Evolutionary conservation across 768 basidiomycete genomes (phyloP), one percentile per base, ranked within the genome.

Genomic region (Podaxis sp.): DNA sequence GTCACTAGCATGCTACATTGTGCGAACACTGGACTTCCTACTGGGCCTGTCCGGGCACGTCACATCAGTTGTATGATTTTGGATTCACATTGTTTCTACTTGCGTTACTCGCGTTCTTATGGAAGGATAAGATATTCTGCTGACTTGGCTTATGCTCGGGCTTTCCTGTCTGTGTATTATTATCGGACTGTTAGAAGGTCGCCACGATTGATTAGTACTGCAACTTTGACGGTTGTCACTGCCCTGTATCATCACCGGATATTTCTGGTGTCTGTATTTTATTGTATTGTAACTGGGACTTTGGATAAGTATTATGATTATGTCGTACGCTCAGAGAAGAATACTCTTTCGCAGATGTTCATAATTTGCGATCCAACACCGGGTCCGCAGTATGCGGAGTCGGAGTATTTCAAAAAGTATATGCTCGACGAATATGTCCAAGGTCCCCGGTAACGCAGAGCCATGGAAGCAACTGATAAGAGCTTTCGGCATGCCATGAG

Each of bases 1-100:
- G 30, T 13, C 8, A 13, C 55, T 48, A 78, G 77, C 76, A 76
- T 60, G 75, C 76, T 2, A 65, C 70, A 19, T 59, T 74, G n/a
- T 78, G 76, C 60, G 75, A 77, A 61, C 70, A 68, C 30, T 77
- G 77, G 74, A 65, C 67, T 58, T 64, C 65, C 11, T 70, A 72
- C 52, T 77, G 72, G 75, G 52, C 15, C 24, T 57, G 19, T 28
- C 36, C 40, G 19, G 48, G 39, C 11, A 28, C 54, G 24, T 59
- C 57, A 56, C 61, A 36, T 65, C 69, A 36, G 46, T 17, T 69
- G 7, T 67, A 66, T 48, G 72, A 73, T 60, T 66, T 67, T n/a
- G 61, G 63, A 13, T 66, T 74, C 44, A 67, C 76, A 19, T 38
- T 70, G 28, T 61, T 67, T 40, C 66, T 78, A 15, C 64, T 71